Conservation (phyloP, 23 red algal genomes). For the Cyanidioschyzon merolae region DNA sequence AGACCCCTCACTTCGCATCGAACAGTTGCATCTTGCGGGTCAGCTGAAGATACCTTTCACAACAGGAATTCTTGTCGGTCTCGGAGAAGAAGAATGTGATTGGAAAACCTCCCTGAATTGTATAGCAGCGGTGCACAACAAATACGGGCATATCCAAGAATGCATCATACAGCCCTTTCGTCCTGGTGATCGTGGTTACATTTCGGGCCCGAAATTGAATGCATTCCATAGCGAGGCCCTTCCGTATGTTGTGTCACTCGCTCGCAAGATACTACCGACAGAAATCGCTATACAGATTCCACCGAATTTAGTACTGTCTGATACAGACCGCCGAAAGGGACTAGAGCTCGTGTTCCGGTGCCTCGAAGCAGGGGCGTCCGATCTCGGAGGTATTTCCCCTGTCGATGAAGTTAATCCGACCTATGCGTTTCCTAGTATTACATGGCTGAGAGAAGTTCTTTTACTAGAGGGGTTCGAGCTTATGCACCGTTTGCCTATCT, state of each 20-base stretch:
- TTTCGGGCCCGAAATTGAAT: not conserved
- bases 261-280: not conserved
- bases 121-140: not conserved
- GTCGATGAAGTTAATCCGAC: not conserved
- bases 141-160: not conserved
- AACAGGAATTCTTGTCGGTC: not conserved
- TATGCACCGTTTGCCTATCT: not conserved
- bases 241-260: not conserved
- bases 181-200: not conserved
- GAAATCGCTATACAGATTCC: not conserved
- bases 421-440: not conserved
- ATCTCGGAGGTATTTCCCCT: not conserved
- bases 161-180: not conserved
- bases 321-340: not conserved
- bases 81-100: not conserved
- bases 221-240: not conserved
- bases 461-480: not conserved
- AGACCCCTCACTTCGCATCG: not conserved
- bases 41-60: not conserved
- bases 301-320: not conserved
- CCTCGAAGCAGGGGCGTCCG: not conserved
- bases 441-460: not conserved
- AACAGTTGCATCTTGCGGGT: not conserved
- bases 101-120: not conserved
- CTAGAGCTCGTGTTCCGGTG: not conserved